Evolutionary conservation across 2,329 filamentous ascomycete species (phyloP), one percentile per base, ranked within the genome.

Genomic region (Chlorencoelia australis): DNA sequence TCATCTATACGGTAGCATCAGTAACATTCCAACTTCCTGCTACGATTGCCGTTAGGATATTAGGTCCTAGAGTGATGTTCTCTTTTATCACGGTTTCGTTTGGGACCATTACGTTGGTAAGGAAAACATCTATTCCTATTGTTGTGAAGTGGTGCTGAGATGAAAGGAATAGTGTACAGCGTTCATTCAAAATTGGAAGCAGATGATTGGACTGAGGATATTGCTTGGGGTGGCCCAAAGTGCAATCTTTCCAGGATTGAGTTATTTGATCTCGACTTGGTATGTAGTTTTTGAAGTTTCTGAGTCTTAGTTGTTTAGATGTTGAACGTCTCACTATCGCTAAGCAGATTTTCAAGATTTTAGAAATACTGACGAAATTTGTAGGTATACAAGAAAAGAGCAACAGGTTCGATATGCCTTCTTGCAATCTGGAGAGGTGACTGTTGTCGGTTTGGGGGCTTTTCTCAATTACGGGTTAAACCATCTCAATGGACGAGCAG

Each of bases 1-100:
- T 83, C 60, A 80, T 83, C 53, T 82, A 83, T 57, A 82, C 79
- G 7, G 68, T 83, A 37, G 66, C 77, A 4, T 75, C 69, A 48
- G 77, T 84, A 26, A 67, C 68, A 7, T 82, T 80, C 50, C 79
- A 83, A 53, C 60, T 83, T 6, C 79, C 79, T 0, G 75, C 74
- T 2, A 83, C 79, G 1, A 66, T 83, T 29, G 72, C 75, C 1
- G 74, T 82, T 18, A 67, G 79, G 30, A 67, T 72, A 1, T 64
- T 80, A 32, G 78, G 79, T 0, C 80, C 79, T 1, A 65, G 79
- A 10, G 52, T 70, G 33, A 79, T 73, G 68, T 79, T 82, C 51
- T 59, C 69, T 0, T 52, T 64, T 29, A 76, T 72, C 41, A 81
- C 76, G 2, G 59, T 75, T 37, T 59, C 59, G 21, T 81, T 81